Conservation (phyloP, 441 rosid species). For the Francoa sonchifolia region DNA sequence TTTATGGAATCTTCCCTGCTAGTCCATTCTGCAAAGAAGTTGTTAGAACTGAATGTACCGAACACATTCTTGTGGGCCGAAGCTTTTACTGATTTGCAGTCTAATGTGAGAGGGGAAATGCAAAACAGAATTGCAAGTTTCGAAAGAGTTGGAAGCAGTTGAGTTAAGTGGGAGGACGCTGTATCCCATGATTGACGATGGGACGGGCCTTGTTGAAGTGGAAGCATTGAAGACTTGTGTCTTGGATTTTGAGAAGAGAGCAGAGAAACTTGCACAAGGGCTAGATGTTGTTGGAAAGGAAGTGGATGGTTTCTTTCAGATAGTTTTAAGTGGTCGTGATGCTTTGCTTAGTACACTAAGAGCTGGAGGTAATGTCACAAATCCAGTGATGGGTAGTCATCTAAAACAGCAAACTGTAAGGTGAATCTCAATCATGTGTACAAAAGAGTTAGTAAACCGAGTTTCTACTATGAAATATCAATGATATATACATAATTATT, state of each 20-base stretch:
- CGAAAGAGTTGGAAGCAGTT: conserved; percentile 62
- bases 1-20: conserved; percentile 52
- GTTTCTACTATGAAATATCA: conserved; percentile 5
- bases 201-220: conserved; percentile 16
- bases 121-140: conserved; percentile 27
- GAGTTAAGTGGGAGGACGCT: conserved; percentile 34
- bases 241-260: conserved; percentile 21
- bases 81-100: conserved; percentile 44
- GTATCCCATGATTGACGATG: conserved; percentile 41
- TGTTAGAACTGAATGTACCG: conserved; percentile 34
- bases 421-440: conserved; percentile 17
- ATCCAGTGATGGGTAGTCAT: conserved; percentile 24
- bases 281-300: conserved; percentile 52
- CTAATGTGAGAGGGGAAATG: conserved; percentile 30
- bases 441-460: conserved; percentile 18
- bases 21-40: conserved; percentile 37
- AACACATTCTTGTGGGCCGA: conserved; percentile 47
- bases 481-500: no score
- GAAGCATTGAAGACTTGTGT: conserved; percentile 30
- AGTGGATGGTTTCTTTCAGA: conserved; percentile 75
- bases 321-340: conserved; percentile 66
- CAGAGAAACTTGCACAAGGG: conserved; percentile 41
- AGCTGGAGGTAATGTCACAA: conserved; percentile 20
- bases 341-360: conserved; percentile 71
- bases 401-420: conserved; percentile 19